Conservation (phyloP, 2,329 filamentous ascomycete species). For the Epichloe uncinata region DNA sequence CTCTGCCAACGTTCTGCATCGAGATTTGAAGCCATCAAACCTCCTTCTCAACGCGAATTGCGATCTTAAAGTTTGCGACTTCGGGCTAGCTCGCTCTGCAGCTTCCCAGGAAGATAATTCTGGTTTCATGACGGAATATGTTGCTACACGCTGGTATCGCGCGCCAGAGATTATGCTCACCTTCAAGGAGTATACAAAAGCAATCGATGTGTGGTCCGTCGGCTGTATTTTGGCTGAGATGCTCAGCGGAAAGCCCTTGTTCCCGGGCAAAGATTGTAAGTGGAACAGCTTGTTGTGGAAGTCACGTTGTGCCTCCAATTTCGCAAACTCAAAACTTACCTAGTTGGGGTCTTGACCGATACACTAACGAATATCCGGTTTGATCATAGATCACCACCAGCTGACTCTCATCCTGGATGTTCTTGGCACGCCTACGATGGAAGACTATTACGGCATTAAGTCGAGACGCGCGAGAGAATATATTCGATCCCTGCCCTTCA, state of each 20-base stretch:
- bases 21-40: slow-evolving; percentile 95
- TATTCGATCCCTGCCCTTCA: slow-evolving; percentile 94
- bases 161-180: slow-evolving; percentile 99
- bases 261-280: slow-evolving; percentile 96
- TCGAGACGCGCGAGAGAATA: slow-evolving; percentile 94
- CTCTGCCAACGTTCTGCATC: slow-evolving; percentile 93
- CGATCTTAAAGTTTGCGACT: slow-evolving; percentile 97
- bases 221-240: slow-evolving; percentile 97
- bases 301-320: not conserved
- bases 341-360: not conserved
- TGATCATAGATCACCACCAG: slow-evolving; percentile 74
- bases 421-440: slow-evolving; percentile 96
- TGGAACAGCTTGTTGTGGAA: not conserved
- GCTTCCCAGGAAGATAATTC: slow-evolving; percentile 98
- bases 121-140: slow-evolving; percentile 99
- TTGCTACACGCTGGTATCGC: slow-evolving; percentile 97
- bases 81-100: slow-evolving; percentile 87
- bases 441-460: slow-evolving; percentile 99
- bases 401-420: slow-evolving; percentile 94
- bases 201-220: slow-evolving; percentile 98
- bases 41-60: slow-evolving; percentile 96
- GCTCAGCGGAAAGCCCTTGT: slow-evolving; percentile 94
- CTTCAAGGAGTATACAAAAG: slow-evolving; percentile 99
- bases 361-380: not conserved
- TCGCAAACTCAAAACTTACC: not conserved